Base-by-base conservation (phyloP, 495 filamentous ascomycete species). In the Thermothielavioides terrestris region DNA sequence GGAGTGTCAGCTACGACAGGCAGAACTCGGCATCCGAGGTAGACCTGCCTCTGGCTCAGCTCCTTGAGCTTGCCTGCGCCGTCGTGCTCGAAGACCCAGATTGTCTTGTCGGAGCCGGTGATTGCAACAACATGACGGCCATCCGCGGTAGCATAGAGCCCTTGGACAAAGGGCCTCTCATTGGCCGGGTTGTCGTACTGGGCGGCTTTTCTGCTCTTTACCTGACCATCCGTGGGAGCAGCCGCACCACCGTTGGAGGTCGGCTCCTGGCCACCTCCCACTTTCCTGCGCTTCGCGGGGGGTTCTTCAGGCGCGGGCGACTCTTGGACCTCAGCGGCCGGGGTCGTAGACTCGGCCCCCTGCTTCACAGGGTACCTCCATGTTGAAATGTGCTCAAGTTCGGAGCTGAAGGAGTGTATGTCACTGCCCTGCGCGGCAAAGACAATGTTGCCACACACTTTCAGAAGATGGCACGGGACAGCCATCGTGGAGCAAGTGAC, bases 41-140 rank as follows among this genome's bases (percentile, higher is more conserved):
- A 50, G 35, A 46, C 72, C 57, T 68, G 86, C 87, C 91, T 81
- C 62, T 80, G 73, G 65, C 82, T 95, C 30, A 91, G 62, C 55
- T 84, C 73, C 42, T 74, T 68, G 17, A 97, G 66, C 8, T 69
- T 68, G 18, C 82, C 85, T 46, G 77, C 69, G 0, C 72, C 66
- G 15, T 74, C 70, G 35, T 89, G 64, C 51, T 80, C 70, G 56
- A 97, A 85, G 1, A 96, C 89, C 57, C 86, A 83, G 46, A 98
- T 73, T 44, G 75, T 81, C 70, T 97, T 98, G 72, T 97, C 92
- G 58, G 94, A 89, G 7, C 78, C 82, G 7, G 92, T 95, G 17
- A 89, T 73, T 11, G 81, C 84, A 30, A 95, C 73, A 10, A 92
- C 57, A 69, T 94, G 73, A 35, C 76, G 70, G 27, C 79, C 75